Conservation (phyloP, 2,329 filamentous ascomycete genomes). For the Hypoxylon sp. region DNA sequence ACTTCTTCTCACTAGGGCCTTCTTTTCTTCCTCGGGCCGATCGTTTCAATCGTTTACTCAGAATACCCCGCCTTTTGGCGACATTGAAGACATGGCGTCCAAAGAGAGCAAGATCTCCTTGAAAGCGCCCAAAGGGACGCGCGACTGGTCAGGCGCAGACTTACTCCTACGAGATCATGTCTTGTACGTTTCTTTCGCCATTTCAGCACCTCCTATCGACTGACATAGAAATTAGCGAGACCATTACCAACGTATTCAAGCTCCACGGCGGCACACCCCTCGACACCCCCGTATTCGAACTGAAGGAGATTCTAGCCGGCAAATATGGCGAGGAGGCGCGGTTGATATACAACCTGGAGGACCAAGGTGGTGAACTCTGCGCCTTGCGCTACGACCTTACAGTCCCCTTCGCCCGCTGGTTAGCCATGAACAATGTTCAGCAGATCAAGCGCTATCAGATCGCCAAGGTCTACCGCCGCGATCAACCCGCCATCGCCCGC, state of each 20-base stretch:
- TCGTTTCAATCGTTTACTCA: constrained; percentile 14
- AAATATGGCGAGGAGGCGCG: constrained; percentile 96
- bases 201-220: constrained; percentile 1
- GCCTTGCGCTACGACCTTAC: constrained; percentile 90
- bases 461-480: constrained; percentile 87
- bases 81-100: constrained; percentile 36
- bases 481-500: constrained; percentile 88
- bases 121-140: constrained; percentile 52
- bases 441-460: constrained; percentile 96
- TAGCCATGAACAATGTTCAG: constrained; percentile 90
- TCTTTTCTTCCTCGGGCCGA: constrained; percentile 19
- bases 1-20: constrained; percentile 17
- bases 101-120: constrained; percentile 42
- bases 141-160: constrained; percentile 49
- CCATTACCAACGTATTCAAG: constrained; percentile 85
- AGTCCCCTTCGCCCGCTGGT: constrained; percentile 90
- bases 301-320: constrained; percentile 86
- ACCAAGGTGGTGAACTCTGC: constrained; percentile 73
- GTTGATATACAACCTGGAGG: constrained; percentile 81
- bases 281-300: constrained; percentile 87
- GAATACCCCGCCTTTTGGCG: constrained; percentile 11
- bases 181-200: constrained; percentile 41
- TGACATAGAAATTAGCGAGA: constrained; percentile 27
- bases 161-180: constrained; percentile 49
- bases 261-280: constrained; percentile 84